Evolutionary conservation across 2,329 filamentous ascomycete genomes (phyloP).

Genomic region (Teratosphaeria viscida): DNA sequence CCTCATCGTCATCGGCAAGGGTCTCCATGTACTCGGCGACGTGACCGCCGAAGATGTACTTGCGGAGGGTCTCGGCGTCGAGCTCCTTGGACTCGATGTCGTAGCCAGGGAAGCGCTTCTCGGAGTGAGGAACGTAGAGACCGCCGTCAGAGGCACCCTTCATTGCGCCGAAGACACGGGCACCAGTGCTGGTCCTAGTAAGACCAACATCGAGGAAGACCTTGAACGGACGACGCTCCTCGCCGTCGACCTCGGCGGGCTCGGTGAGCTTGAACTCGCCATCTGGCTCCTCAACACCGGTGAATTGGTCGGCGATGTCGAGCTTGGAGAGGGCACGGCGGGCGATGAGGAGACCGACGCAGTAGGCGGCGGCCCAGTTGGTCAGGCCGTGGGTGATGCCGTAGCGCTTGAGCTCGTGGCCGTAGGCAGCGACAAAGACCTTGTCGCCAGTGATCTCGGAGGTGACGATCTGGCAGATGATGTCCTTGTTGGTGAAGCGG

Average conservation of each 20-base stretch:
- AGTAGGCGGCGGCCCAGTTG: slow-evolving; percentile 98
- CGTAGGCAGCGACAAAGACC: slow-evolving; percentile 84
- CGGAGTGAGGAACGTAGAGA: slow-evolving; percentile 92
- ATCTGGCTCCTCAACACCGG: slow-evolving; percentile 91
- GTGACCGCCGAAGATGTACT: slow-evolving; percentile 98
- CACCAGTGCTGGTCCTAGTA: slow-evolving; percentile 91
- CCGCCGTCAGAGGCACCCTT: slow-evolving; percentile 99
- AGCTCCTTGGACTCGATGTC: slow-evolving; percentile 98
- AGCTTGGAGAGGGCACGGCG: slow-evolving; percentile 97
- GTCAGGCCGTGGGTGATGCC: slow-evolving; percentile 97
- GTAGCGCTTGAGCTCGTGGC: slow-evolving; percentile 96
- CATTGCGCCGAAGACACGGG: slow-evolving; percentile 98
- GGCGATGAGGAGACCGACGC: slow-evolving; percentile 91
- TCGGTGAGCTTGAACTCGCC: slow-evolving; percentile 95
- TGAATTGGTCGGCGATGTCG: slow-evolving; percentile 82
- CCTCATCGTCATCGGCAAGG: slow-evolving; percentile 98
- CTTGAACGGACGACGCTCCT: slow-evolving; percentile 95
- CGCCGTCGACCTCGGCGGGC: slow-evolving; percentile 79
- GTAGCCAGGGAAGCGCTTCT: slow-evolving; percentile 99
- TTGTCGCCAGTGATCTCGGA: slow-evolving; percentile 98
- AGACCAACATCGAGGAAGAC: slow-evolving; percentile 97
- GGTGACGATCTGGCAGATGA: slow-evolving; percentile 93
- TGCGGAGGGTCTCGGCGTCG: slow-evolving; percentile 90
- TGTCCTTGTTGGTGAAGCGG: slow-evolving; percentile 76
- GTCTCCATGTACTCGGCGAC: slow-evolving; percentile 99